These are phyloP conservation scores for Ceratocystis colombiana DNA, from an alignment of 2,329 filamentous ascomycete genomes.

Conservation along the genomic window DNA sequence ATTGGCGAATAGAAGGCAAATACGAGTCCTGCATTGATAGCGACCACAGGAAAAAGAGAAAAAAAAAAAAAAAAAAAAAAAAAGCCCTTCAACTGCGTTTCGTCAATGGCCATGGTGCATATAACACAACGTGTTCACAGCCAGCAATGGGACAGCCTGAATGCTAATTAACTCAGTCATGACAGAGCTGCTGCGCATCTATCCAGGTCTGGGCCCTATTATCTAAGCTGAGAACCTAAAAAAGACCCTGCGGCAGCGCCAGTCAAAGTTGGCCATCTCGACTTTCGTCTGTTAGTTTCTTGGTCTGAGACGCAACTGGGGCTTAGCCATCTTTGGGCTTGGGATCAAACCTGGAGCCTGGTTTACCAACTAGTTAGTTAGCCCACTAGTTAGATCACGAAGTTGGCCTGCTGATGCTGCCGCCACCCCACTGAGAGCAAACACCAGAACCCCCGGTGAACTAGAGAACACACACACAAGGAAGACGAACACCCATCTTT, in stretches of 20 bases:
- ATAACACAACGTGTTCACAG: conserved; percentile 10
- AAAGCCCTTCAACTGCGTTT: not conserved
- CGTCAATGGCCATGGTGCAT: not conserved
- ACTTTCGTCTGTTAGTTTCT: not conserved
- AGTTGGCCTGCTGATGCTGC: not conserved
- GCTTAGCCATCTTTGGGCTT: not conserved
- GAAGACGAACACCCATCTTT: not conserved
- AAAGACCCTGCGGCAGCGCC: not conserved
- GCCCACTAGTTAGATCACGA: not conserved
- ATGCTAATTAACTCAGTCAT: not conserved
- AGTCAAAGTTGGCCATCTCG: conserved; percentile 11
- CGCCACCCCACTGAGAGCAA: not conserved
- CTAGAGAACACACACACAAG: not conserved
- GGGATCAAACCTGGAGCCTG: no score
- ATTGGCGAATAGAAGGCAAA: not conserved
- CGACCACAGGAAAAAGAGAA: no score
- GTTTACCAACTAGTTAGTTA: no score
- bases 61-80: not conserved
- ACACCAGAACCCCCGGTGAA: not conserved
- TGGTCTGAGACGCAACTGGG: not conserved
- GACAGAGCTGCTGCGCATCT: not conserved
- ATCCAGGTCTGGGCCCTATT: not conserved
- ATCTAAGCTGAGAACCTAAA: not conserved
- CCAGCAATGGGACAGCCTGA: not conserved
- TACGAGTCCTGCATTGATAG: not conserved